These are phyloP conservation scores for Sorghum bicolor DNA, from an alignment of 176 grass and related monocot species.

Conservation along the genomic window Sorghum_bicolor_NCBIv3 NC_012873.2:3245501-3246000, in stretches of 20 bases:
- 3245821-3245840: neutral
- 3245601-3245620: constrained; percentile 47
- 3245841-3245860: too few species aligned
- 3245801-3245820: neutral
- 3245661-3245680: constrained; percentile 39
- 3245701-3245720: constrained; percentile 42
- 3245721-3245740: constrained; percentile 39
- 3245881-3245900: too few species aligned
- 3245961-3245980: too few species aligned
- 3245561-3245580: constrained; percentile 27
- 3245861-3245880: too few species aligned
- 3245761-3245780: constrained; percentile 21
- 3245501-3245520: constrained; percentile 63
- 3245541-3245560: constrained; percentile 44
- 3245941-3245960: too few species aligned
- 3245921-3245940: too few species aligned
- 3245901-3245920: too few species aligned
- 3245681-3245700: constrained; percentile 6
- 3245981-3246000: too few species aligned
- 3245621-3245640: constrained; percentile 37
- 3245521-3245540: constrained; percentile 69
- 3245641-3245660: constrained; percentile 36
- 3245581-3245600: constrained; percentile 31
- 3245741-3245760: constrained; percentile 33
- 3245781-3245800: constrained; percentile 6